phyloP scores from a whole-genome alignment of 2,329 filamentous ascomycete species.

The Pseudomassariella vexata region DNA sequence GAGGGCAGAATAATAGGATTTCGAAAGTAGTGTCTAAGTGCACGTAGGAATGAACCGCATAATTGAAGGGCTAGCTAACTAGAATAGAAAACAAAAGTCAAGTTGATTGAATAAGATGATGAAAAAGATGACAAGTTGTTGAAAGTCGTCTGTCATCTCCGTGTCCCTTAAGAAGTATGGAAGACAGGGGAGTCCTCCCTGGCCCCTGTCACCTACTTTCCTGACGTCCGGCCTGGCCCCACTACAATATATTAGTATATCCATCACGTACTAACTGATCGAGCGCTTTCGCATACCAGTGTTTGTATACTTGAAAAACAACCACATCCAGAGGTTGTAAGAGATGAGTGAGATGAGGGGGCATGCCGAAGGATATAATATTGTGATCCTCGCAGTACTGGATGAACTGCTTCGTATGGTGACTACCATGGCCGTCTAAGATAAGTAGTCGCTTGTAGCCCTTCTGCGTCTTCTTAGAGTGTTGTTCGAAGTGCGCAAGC shows the following conservation, averaged over 20 bases:
- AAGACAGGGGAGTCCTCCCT: too few species aligned
- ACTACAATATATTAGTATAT: constrained; percentile 1
- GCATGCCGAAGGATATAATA: constrained; percentile 10
- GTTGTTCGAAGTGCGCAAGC: constrained; percentile 4
- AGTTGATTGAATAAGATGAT: too few species aligned
- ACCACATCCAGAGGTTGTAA: constrained; percentile 7
- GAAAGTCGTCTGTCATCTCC: too few species aligned
- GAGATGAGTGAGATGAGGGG: constrained; percentile 4
- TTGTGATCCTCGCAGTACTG: constrained; percentile 7
- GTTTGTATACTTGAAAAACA: constrained; percentile 6
- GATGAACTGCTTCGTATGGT: constrained; percentile 10
- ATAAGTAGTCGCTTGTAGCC: constrained; percentile 7
- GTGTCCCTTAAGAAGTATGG: too few species aligned
- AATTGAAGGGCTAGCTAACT: too few species aligned
- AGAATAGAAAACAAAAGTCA: too few species aligned
- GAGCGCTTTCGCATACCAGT: constrained; percentile 3
- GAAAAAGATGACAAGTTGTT: too few species aligned
- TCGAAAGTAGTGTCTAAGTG: too few species aligned
- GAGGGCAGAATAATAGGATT: too few species aligned
- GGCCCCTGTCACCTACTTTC: too few species aligned
- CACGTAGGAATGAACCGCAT: too few species aligned
- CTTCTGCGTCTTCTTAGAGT: neutral
- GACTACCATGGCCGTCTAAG: constrained; percentile 10
- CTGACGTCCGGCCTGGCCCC: too few species aligned
- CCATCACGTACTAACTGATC: constrained; percentile 3